Evolutionary conservation across 495 filamentous ascomycete genomes (phyloP), one percentile per base, ranked within the genome.

Genomic region (Chlorociboria aeruginascens): DNA sequence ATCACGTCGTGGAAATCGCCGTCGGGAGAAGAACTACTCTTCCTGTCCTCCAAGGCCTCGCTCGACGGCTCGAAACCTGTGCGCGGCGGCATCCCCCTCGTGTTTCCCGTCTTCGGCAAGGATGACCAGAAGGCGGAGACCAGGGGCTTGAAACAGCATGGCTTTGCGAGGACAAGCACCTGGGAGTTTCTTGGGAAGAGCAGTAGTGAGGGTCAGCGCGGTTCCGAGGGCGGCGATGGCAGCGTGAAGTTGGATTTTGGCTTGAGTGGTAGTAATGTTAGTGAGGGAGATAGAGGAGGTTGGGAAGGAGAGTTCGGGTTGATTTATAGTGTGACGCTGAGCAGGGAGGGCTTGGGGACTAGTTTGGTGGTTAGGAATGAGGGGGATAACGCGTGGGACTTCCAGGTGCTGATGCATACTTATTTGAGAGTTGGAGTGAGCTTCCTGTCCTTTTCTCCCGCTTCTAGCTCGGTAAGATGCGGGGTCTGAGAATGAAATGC

Each of bases 101-200:
- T 99, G 3, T 99, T 99, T 62, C 93, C 93, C 14, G 85, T 93
- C 60, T 98, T 98, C 63, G 92, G 92, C 32, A 85, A 85, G 36
- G 75, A 86, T 8, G 80, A 82, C 32, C 63, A 78, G 51, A 76
- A 86, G 61, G 77, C 84, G 40, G 71, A 79, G 7, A 89, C 86
- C 29, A 74, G 73, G 30, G 60, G 70, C 25, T 81, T 99, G 12
- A 83, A 90, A 10, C 90, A 96, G 65, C 93, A 99, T 67, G 93
- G 93, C 54, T 95, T 99, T 66, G 93, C 93, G 20, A 86, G 93
- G 45, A 89, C 77, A 52, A 85, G 82, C 40, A 63, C 65, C n/a
- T 85, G 79, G 81, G 81, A 84, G 58, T 83, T 83, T 72, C 61
- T 93, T 57, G 69, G 88, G 72, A 78, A 86, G 71, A 66, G 70